Evolutionary conservation across 1,139 yeast genomes (phyloP), one percentile per base, ranked within the genome.

Genomic region (Taphrina flavorubra): DNA sequence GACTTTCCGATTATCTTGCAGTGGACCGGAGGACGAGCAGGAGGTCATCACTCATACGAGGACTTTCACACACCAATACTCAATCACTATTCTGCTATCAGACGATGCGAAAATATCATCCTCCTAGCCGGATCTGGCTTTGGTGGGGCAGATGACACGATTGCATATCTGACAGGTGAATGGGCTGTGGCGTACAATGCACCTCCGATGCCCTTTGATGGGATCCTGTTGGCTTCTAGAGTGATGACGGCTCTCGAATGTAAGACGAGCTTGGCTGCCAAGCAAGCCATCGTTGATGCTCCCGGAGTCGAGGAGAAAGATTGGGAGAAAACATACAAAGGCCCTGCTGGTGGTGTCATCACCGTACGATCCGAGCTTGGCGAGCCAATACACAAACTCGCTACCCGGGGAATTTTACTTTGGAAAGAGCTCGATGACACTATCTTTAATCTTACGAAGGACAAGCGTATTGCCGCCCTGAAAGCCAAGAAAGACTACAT

Each of bases 21-120:
- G 84, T 94, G 99, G 99, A 94, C 99, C 73, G 99, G 98, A 85
- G 99, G 99, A 79, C 92, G 99, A 86, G 99, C 97, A 82, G 99
- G 99, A 85, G 99, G 99, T 77, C 99, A 94, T 80, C 99, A 94
- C 81, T 92, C 98, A 70, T 94, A 87, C 78, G 99, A 94, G 84
- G 99, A 94, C 81, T 92, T 92, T 95, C 99, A 94, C 80, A 94
- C 92, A 77, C 99, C 99, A 75, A 86, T 94, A 75, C 82, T 94
- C 77, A 97, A 91, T 80, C 94, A 92, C 94, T 94, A 94, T 81
- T 84, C 97, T 74, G 89, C 90, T 83, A 89, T 94, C 77, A 90
- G 99, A 86, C 89, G 92, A 81, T 89, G 92, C 76, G 78, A 90
- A 62, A 94, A 94, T 82, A 90, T 94, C 75, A 84, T 92, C 70